Evolutionary conservation across 345 rosid species (phyloP).

Genomic region (Laguncularia racemosa): DNA sequence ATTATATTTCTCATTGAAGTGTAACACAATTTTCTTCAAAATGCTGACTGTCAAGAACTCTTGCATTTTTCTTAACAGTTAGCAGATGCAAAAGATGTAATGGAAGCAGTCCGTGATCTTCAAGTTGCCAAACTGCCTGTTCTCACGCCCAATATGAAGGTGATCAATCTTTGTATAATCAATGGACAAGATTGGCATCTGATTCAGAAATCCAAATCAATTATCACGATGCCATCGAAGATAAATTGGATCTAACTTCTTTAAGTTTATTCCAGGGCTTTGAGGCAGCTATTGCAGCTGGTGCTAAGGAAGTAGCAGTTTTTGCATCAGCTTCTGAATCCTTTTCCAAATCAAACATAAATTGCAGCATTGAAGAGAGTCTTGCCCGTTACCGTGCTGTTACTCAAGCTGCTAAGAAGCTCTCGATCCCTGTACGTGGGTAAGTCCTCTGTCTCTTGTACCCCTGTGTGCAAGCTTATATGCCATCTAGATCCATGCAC

Average conservation of each 20-base stretch:
- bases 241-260: not conserved
- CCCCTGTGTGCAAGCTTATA: not conserved
- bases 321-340: slow-evolving; percentile 85
- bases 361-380: slow-evolving; percentile 71
- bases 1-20: too few relatives aligned
- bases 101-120: slow-evolving; percentile 37
- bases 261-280: slow-evolving; percentile 42
- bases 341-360: slow-evolving; percentile 70
- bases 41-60: too few relatives aligned
- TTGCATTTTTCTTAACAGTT: slow-evolving; percentile 22
- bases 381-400: slow-evolving; percentile 60
- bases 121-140: slow-evolving; percentile 56
- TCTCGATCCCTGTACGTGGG: slow-evolving; percentile 69
- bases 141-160: slow-evolving; percentile 66
- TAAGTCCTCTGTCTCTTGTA: slow-evolving; percentile 15
- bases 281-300: slow-evolving; percentile 69
- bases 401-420: slow-evolving; percentile 42
- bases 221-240: too few relatives aligned
- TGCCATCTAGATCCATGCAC: too few relatives aligned
- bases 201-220: too few relatives aligned
- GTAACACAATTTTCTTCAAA: too few relatives aligned
- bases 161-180: slow-evolving; percentile 11
- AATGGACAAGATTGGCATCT: too few relatives aligned
- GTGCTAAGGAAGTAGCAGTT: slow-evolving; percentile 69
- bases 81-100: slow-evolving; percentile 71